phyloP scores from a whole-genome alignment of 73 alveolate species.

The Paramecium bursaria region DNA sequence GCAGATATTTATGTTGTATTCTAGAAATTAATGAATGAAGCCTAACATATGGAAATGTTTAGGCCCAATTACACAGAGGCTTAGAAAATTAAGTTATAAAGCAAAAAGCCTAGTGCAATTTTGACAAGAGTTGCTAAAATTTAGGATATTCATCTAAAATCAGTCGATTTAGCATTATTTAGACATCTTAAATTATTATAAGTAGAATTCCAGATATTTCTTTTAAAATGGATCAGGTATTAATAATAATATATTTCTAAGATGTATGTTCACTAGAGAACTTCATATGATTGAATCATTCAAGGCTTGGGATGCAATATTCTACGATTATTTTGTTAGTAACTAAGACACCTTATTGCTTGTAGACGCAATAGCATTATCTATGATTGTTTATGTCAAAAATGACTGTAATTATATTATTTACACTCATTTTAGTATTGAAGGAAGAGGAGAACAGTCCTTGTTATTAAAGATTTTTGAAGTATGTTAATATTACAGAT shows the following conservation, averaged over 20 bases:
- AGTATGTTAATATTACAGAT: constrained; percentile 59
- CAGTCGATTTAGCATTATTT: constrained; percentile 64
- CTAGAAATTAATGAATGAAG: constrained; percentile 61
- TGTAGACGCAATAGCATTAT: constrained; percentile 63
- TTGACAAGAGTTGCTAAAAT: constrained; percentile 62
- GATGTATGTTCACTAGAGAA: constrained; percentile 72
- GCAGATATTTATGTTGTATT: constrained; percentile 62
- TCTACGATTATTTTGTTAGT: constrained; percentile 38
- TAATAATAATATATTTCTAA: neutral
- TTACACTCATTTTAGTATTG: constrained; percentile 31
- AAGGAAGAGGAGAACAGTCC: constrained; percentile 61
- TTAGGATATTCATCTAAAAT: constrained; percentile 52
- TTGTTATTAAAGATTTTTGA: constrained; percentile 65
- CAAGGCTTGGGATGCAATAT: constrained; percentile 67
- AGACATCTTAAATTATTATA: constrained; percentile 63
- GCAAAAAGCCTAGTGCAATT: constrained; percentile 67
- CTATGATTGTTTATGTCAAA: constrained; percentile 66
- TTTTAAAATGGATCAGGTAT: constrained; percentile 68
- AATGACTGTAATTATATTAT: neutral
- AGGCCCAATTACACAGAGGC: constrained; percentile 68
- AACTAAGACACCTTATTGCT: constrained; percentile 46
- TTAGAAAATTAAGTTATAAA: constrained; percentile 53
- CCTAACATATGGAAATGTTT: constrained; percentile 71
- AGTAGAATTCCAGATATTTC: constrained; percentile 66
- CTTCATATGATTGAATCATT: constrained; percentile 63